phyloP scores from a whole-genome alignment of 257 asterid genomes.

The Ligustrum vulgare region DNA sequence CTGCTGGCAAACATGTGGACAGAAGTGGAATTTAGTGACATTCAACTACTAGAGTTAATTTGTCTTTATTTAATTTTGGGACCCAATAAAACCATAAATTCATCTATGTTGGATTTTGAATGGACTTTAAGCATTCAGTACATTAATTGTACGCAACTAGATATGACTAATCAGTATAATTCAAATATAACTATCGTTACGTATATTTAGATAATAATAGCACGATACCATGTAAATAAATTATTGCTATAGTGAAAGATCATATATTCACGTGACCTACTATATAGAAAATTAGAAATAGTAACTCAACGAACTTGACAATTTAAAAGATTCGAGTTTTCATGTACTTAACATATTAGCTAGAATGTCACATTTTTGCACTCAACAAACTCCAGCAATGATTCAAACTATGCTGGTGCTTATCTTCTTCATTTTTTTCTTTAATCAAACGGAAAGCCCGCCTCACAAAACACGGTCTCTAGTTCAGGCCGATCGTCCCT shows the following conservation, averaged over 20 bases:
- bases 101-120: not conserved
- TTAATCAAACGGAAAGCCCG: too few relatives aligned
- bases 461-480: too few relatives aligned
- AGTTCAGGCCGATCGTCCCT: too few relatives aligned
- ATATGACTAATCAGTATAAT: not conserved
- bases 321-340: not conserved
- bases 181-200: too few relatives aligned
- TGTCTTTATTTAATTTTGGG: not conserved
- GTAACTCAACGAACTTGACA: not conserved
- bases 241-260: not conserved
- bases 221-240: not conserved
- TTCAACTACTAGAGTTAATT: not conserved
- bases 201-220: not conserved
- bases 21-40: not conserved
- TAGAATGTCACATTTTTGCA: not conserved
- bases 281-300: not conserved
- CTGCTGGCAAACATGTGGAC: not conserved
- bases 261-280: not conserved
- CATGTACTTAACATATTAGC: not conserved
- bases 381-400: not conserved
- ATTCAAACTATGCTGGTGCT: too few relatives aligned
- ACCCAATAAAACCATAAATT: not conserved
- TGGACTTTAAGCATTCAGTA: not conserved
- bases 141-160: not conserved
- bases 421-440: too few relatives aligned